These are phyloP conservation scores for Gloeophyllum trabeum DNA, from an alignment of 768 basidiomycete species.

Conservation along the genomic window DNA sequence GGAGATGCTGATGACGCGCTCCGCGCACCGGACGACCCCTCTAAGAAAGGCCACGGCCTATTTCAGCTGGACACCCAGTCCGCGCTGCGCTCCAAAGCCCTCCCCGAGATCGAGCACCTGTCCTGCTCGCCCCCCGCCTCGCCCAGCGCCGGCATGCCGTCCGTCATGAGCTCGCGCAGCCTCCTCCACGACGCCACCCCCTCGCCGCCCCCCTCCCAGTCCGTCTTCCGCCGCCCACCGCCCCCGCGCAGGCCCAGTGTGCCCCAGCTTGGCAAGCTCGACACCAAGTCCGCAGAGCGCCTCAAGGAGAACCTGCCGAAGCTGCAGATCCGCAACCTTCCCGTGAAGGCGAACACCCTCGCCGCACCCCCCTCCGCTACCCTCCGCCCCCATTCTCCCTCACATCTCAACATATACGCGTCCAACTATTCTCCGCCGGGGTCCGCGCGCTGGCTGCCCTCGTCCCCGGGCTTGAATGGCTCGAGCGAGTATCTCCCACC, in stretches of 20 bases:
- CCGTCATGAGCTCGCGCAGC: constrained; percentile 18
- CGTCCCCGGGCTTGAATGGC: constrained; percentile 19
- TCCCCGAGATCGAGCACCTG: constrained; percentile 43
- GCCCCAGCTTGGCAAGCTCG: constrained; percentile 48
- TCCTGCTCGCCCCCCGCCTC: constrained; percentile 6
- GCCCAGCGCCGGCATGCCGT: constrained; percentile 14
- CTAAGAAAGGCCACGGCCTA: constrained; percentile 35
- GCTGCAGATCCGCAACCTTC: constrained; percentile 49
- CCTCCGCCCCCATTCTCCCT: constrained; percentile 35
- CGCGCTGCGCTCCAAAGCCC: constrained; percentile 35
- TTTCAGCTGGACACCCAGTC: constrained; percentile 59
- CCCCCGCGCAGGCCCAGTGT: constrained; percentile 50
- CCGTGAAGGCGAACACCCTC: constrained; percentile 48
- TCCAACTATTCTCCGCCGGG: constrained; percentile 49
- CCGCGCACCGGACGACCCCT: neutral
- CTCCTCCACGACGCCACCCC: constrained; percentile 34
- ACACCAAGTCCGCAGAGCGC: constrained; percentile 47
- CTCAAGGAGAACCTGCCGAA: constrained; percentile 38
- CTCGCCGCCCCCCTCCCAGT: constrained; percentile 59
- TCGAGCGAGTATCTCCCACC: constrained; percentile 24
- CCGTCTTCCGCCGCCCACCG: constrained; percentile 38
- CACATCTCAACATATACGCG: constrained; percentile 47
- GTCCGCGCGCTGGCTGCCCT: constrained; percentile 32
- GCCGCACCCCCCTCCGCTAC: constrained; percentile 31
- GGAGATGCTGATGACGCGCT: constrained; percentile 13